Conservation (phyloP, 2,329 filamentous ascomycete species). For the Amauroascus verrucosus region DNA sequence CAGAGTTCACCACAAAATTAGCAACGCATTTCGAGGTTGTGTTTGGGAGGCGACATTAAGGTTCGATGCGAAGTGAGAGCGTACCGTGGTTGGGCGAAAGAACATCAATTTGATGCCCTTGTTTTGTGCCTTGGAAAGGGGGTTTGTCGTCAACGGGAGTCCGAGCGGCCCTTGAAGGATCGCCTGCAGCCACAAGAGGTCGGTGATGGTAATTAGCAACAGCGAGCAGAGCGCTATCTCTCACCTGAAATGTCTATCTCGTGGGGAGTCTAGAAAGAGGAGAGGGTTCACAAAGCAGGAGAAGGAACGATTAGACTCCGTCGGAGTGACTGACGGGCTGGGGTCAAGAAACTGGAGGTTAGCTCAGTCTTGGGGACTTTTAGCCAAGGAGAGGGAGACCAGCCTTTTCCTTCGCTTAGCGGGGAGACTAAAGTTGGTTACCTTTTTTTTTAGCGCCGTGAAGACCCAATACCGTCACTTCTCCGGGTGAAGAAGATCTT, state of each 20-base stretch:
- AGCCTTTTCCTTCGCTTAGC: conserved; percentile 11
- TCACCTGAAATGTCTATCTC: background rate
- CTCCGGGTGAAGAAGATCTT: background rate
- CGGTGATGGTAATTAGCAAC: background rate
- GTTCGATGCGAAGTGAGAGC: conserved; percentile 9
- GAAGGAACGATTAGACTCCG: background rate
- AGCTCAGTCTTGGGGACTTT: background rate
- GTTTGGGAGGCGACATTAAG: background rate
- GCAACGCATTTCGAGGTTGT: conserved; percentile 4
- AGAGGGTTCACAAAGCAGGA: background rate
- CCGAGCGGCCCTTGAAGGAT: background rate
- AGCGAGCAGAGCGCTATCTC: background rate
- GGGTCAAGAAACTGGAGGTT: background rate
- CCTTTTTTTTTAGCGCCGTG: conserved; percentile 1
- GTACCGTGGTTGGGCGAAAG: conserved; percentile 10
- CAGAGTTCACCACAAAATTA: background rate
- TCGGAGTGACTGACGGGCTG: background rate
- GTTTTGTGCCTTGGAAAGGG: background rate
- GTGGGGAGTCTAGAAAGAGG: background rate
- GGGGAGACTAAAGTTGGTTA: conserved; percentile 1
- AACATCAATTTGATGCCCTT: background rate
- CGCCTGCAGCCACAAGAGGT: background rate
- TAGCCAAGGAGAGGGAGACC: background rate
- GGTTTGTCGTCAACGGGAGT: conserved; percentile 1
- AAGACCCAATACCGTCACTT: background rate